Evolutionary conservation across 345 rosid genomes (phyloP).

Genomic region (Eucalyptus erythrocorys): DNA sequence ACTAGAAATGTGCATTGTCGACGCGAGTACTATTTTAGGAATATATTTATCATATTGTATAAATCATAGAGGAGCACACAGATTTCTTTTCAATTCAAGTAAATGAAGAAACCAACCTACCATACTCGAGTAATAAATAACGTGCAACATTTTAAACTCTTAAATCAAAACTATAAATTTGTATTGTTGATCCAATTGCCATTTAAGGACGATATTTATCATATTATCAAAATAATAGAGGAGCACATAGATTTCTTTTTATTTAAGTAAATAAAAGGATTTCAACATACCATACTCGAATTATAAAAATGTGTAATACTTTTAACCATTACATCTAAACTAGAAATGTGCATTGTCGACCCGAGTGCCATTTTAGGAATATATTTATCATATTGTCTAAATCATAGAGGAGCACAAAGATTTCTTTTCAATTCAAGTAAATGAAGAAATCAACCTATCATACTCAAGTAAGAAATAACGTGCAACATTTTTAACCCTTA

Average conservation of each 20-base stretch:
- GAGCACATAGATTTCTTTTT: background rate
- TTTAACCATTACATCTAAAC: background rate
- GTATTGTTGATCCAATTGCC: background rate
- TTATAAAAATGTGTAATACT: background rate
- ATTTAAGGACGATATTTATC: background rate
- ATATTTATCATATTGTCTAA: no score
- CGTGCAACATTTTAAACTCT: background rate
- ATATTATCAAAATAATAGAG: background rate
- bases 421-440: no score
- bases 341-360: no score
- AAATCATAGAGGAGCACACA: background rate
- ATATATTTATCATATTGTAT: background rate
- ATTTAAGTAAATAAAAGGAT: background rate
- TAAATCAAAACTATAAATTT: background rate
- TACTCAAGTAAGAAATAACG: no score
- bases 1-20: background rate
- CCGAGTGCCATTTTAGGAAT: no score
- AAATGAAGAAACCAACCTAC: background rate
- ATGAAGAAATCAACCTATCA: no score
- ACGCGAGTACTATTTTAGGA: background rate
- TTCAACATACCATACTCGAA: background rate
- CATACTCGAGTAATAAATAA: background rate
- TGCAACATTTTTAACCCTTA: no score
- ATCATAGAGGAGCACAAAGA: no score
- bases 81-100: background rate